Evolutionary conservation across 495 filamentous ascomycete species (phyloP).

Genomic region (Penicillium ochrochloron): DNA sequence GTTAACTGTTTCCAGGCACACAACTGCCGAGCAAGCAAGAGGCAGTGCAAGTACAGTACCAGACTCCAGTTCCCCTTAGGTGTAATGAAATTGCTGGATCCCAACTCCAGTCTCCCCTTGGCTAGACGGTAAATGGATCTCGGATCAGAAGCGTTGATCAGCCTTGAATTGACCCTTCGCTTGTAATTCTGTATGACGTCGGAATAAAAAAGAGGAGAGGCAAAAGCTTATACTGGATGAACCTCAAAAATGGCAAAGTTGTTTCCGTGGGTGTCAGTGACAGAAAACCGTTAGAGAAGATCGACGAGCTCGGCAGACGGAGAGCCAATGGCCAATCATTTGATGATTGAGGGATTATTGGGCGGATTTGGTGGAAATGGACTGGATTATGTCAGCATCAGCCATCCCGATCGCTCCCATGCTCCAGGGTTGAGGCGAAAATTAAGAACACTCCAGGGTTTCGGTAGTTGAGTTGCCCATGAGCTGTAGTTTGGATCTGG

Average conservation of each 20-base stretch:
- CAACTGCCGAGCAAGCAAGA: neutral
- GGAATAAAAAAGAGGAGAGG: conserved; percentile 6
- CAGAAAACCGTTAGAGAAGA: conserved; percentile 23
- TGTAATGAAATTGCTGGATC: neutral
- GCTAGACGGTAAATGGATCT: neutral
- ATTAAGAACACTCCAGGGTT: neutral
- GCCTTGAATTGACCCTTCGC: neutral
- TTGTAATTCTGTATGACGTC: conserved; percentile 12
- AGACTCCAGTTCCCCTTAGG: neutral
- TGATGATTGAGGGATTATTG: too few relatives aligned
- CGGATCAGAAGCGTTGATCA: neutral
- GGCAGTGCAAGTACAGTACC: neutral
- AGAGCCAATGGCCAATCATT: neutral
- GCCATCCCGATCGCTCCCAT: neutral
- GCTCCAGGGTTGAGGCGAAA: conserved; percentile 5
- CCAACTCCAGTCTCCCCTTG: neutral
- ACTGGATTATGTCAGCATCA: conserved; percentile 16
- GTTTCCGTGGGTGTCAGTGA: conserved; percentile 11
- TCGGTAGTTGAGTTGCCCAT: conserved; percentile 3
- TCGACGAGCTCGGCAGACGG: conserved; percentile 15
- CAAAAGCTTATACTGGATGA: conserved; percentile 15
- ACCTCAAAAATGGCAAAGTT: conserved; percentile 15
- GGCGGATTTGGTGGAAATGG: neutral
- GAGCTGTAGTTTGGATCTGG: neutral
- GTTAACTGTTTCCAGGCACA: neutral